A percentile compares a stretch with the other conserved stretches of the same genome.
Conservation (phyloP, 768 basidiomycete species). For the Mycena pura region DNA sequence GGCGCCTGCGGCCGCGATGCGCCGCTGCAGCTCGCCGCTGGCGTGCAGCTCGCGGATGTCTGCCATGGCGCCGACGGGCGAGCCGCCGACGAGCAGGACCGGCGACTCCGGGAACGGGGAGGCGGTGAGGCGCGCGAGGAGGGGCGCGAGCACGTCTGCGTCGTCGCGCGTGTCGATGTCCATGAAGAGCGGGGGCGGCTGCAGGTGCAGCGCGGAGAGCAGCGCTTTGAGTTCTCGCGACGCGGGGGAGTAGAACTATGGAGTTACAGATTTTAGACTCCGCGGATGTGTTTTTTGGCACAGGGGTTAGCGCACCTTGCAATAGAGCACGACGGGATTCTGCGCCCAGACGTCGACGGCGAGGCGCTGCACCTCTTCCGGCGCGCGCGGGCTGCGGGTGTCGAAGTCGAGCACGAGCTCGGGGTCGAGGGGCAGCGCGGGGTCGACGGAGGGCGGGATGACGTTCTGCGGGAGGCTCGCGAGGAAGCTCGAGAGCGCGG, state of each 20-base stretch:
- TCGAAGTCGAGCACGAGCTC: conserved; percentile 86
- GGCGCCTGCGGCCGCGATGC: conserved; percentile 63
- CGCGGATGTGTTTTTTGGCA: background rate
- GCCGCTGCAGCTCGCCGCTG: conserved; percentile 56
- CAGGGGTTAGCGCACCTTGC: conserved; percentile 61
- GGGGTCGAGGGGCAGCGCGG: conserved; percentile 72
- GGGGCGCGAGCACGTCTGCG: conserved; percentile 62
- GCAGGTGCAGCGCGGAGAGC: conserved; percentile 60
- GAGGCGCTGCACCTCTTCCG: conserved; percentile 64
- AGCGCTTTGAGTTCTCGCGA: conserved; percentile 73
- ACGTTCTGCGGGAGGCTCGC: conserved; percentile 77
- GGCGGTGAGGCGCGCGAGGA: conserved; percentile 67
- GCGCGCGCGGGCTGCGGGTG: conserved; percentile 66
- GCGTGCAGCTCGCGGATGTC: conserved; percentile 58
- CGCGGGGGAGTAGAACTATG: conserved; percentile 64
- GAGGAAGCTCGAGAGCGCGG: conserved; percentile 76
- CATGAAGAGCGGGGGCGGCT: conserved; percentile 69
- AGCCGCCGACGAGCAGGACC: conserved; percentile 73
- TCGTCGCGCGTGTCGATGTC: conserved; percentile 80
- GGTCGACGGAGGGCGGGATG: conserved; percentile 71
- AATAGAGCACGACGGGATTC: conserved; percentile 78
- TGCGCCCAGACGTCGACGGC: conserved; percentile 72
- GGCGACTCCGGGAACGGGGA: conserved; percentile 68
- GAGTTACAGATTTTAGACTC: no score
- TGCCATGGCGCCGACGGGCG: conserved; percentile 56